Percentiles rank a stretch among this genome's conserved stretches.
phyloP scores from a whole-genome alignment of 2,329 filamentous ascomycete genomes.

The Venturia pyrina region DNA sequence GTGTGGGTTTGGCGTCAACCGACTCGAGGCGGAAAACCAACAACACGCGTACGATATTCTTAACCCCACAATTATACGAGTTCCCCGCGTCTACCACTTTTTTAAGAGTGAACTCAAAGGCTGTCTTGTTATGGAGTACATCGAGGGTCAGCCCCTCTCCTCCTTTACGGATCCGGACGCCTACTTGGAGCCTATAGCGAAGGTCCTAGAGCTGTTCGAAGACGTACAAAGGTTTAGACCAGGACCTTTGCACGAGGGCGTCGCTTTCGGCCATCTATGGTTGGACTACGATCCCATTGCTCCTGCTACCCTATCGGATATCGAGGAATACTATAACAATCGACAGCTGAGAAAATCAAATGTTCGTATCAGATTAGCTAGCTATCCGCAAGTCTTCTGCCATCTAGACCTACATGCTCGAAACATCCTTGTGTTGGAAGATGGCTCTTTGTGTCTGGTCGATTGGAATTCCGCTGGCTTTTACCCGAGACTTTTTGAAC shows the following conservation, averaged over 20 bases:
- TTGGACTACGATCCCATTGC: conserved; percentile 11
- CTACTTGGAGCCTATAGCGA: conserved; percentile 7
- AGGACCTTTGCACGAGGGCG: conserved; percentile 9
- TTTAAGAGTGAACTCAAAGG: not conserved
- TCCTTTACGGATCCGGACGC: not conserved
- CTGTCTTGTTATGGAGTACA: conserved; percentile 12
- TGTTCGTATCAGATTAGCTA: not conserved
- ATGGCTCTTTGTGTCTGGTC: not conserved
- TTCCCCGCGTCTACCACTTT: conserved; percentile 10
- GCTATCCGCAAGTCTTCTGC: not conserved
- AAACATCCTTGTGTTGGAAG: not conserved
- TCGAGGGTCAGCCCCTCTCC: conserved; percentile 8
- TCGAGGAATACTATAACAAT: conserved; percentile 11
- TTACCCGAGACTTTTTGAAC: not conserved
- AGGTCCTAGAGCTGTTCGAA: not conserved
- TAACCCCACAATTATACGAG: not conserved
- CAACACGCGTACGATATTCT: not conserved
- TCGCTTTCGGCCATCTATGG: conserved; percentile 12
- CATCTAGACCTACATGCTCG: not conserved
- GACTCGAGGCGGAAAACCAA: not conserved
- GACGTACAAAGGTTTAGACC: not conserved
- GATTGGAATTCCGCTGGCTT: not conserved
- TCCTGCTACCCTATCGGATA: conserved; percentile 11
- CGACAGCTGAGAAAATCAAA: not conserved
- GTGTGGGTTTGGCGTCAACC: conserved; percentile 13